Base-by-base conservation (phyloP, 2,329 filamentous ascomycete species). In the Ophiostoma sp. region DNA sequence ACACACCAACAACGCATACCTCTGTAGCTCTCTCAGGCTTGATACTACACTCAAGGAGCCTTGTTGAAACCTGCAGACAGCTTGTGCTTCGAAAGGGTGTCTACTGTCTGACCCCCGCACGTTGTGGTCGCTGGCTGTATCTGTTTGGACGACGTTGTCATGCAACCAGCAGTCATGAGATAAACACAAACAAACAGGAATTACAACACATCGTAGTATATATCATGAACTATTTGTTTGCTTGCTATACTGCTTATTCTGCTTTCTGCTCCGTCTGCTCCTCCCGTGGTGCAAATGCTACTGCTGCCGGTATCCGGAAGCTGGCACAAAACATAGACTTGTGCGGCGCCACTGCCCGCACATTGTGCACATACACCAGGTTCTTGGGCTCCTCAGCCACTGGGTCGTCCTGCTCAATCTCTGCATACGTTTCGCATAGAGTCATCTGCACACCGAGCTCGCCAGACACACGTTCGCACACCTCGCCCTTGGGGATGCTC, bases 241-340 rank as follows among this genome's bases (percentile, higher is more conserved):
- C 6, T 44, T 2, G 42, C 1, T 45, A 18, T 49, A 5, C 12
- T 14, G 47, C 12, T 14, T 9, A 9, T 49, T 14, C 6, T 5
- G 12, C 47, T 14, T 11, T n/a, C 47, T 14, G 5, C 12, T 60
- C 18, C 18, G 18, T 9, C 3, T 36, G 12, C 36, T 14, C 16
- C 60, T 41, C 38, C 64, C 64, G 65, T 12, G 79, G 71, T 38
- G 85, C 83, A 80, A 97, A 97, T 14, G 93, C 95, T 5, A 97
- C 91, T 74, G 91, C 87, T 45, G 82, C 79, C 2, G 95, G 95
- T 70, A 99, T 76, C 71, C 93, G 86, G 79, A 99, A 98, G 73
- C 88, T 96, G 42, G 92, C 94, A 77, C 95, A 98, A 78, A 94
- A 98, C 93, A 97, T 97, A 76, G 90, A 86, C 83, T 99, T 99